phyloP scores from a whole-genome alignment of 1,284 basidiomycete genomes.

The Microbotryum silenes-acaulis region DNA sequence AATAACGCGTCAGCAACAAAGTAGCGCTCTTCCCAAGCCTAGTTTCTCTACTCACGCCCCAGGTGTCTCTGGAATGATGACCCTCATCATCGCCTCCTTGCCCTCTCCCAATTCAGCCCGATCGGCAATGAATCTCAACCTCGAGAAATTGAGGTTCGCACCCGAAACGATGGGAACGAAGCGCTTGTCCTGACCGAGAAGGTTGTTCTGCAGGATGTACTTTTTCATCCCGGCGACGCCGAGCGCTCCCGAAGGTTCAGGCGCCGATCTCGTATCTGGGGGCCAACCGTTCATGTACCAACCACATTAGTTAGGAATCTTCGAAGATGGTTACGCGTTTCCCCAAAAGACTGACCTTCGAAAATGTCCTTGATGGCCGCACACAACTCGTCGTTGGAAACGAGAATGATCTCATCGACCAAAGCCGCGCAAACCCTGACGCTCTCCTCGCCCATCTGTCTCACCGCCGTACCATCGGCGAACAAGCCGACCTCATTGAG shows the following conservation, averaged over 20 bases:
- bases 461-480: constrained; percentile 98
- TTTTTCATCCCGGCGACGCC: constrained; percentile 87
- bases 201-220: constrained; percentile 70
- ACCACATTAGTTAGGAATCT: not conserved
- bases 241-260: constrained; percentile 95
- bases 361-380: constrained; percentile 99
- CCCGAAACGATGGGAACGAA: constrained; percentile 91
- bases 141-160: constrained; percentile 98
- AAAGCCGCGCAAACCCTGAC: constrained; percentile 83
- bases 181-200: constrained; percentile 71
- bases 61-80: constrained; percentile 84
- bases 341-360: constrained; percentile 58
- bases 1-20: not conserved
- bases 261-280: constrained; percentile 82
- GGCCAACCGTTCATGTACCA: not conserved
- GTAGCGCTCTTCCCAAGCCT: too few species aligned
- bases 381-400: constrained; percentile 93
- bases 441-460: constrained; percentile 87
- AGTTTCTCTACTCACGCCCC: constrained; percentile 57
- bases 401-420: constrained; percentile 77
- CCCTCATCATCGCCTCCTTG: constrained; percentile 82
- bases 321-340: not conserved
- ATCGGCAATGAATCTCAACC: constrained; percentile 92
- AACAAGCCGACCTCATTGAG: constrained; percentile 91
- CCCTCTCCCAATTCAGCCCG: constrained; percentile 95